Evolutionary conservation across 306 rosid species (phyloP), one percentile per base, ranked within the genome.

Genomic region (Senna siamea): DNA sequence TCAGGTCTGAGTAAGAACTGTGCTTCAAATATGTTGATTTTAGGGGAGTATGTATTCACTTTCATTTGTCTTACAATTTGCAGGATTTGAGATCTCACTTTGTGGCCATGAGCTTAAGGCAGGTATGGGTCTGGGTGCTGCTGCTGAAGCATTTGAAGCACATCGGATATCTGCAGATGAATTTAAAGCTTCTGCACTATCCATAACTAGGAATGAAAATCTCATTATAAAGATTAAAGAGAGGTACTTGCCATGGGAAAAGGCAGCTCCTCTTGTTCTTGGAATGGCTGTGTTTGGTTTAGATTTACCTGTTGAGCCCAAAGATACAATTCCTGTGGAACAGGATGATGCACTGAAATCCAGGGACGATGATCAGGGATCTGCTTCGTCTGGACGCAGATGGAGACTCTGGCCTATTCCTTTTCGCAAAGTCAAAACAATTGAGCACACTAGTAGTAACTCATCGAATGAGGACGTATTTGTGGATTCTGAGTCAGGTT

Each of bases 401-500:
- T 95, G 99, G 99, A 90, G 97, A 85, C 93, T 94, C 46, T 95
- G 99, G 99, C 78, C 93, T 20, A 91, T 60, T 82, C 85, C 99
- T 74, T 95, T 95, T 73, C 85, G 99, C 82, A 90, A 83, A 86
- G 93, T 92, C 82, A 92, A 90, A 81, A 88, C 97, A 82, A 55
- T 86, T 64, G 99, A 92, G 57, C 98, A 87, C 78, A 72, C 88
- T 40, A 70, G 72, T 76, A 87, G 93, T 68, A 83, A 28, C 68
- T 60, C 79, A 47, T 84, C 99, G 5, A 92, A 73, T 76, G 98
- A 92, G 34, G 98, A 95, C 0, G 85, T 92, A 47, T 95, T 95
- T 83, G 87, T 95, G 72, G 99, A 95, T 81, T 88, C 99, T 14
- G 99, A 88, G 78, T 86, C 89, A 67, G 82, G 75, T 53, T 79